Evolutionary conservation across 176 grass and related monocot genomes (phyloP).

Genomic region (Oryza nivara): DNA sequence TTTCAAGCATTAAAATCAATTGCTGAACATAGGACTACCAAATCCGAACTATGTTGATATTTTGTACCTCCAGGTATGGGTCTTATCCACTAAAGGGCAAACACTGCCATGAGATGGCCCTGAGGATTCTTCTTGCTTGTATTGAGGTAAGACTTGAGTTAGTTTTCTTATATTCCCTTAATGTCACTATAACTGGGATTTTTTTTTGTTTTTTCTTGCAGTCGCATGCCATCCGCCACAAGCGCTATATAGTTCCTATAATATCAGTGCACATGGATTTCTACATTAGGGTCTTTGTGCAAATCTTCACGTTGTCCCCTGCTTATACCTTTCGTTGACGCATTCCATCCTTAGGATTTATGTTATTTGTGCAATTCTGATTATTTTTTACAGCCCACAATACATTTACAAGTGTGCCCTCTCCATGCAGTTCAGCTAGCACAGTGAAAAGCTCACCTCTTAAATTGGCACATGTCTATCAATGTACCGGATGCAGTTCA

Average conservation of each 20-base stretch:
- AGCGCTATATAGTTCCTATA: conserved; percentile 82
- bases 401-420: conserved; percentile 17
- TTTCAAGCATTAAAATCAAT: conserved; percentile 1
- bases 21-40: neutral
- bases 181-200: neutral
- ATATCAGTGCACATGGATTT: conserved; percentile 94
- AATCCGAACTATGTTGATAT: conserved; percentile 24
- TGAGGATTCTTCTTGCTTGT: conserved; percentile 88
- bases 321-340: conserved; percentile 13
- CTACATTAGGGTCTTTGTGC: conserved; percentile 94
- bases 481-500: conserved; percentile 83
- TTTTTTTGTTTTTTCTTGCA: conserved; percentile 46
- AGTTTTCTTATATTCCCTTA: conserved; percentile 12
- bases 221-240: conserved; percentile 84
- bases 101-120: conserved; percentile 94
- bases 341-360: neutral
- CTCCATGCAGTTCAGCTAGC: conserved; percentile 70
- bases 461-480: conserved; percentile 82
- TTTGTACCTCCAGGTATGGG: conserved; percentile 67
- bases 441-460: conserved; percentile 77
- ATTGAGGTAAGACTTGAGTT: conserved; percentile 60
- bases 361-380: neutral
- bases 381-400: conserved; percentile 11
- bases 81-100: conserved; percentile 85
- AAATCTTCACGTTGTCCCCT: conserved; percentile 70